Base-by-base conservation (phyloP, 2,329 filamentous ascomycete genomes). In the Botrytis elliptica region DNA sequence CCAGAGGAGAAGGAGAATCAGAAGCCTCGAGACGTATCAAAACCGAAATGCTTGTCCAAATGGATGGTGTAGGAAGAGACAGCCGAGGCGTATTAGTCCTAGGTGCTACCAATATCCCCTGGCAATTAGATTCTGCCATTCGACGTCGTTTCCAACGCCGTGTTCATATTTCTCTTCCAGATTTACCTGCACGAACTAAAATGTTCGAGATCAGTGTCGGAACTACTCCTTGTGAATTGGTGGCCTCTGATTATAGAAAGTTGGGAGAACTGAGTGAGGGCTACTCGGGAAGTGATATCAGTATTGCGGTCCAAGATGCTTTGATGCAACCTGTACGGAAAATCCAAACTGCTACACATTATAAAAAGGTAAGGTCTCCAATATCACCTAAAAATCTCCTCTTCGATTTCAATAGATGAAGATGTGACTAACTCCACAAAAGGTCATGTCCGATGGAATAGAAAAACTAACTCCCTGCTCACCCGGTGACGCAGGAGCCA, bases 21-120 rank as follows among this genome's bases (percentile, higher is more conserved):
- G 96, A 99, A 86, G 96, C 97, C 1, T 98, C 95, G 70, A 90
- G 96, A 75, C 92, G 96, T 82, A 99, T 99, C 87, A 99, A 99
- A 85, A 99, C 96, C 0, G 96, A 99, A 83, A 90, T 99, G 80
- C 90, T 99, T 22, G 95, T 99, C 29, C 96, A 99, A 84, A 99
- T 99, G 96, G 96, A 99, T 79, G 97, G 96, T 84, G 96, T 99
- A 16, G 97, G 96, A 76, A 95, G 97, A 76, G 96, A 99, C 83
- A 95, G 92, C 76, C 94, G 92, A 79, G 96, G 95, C 33, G 95
- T 99, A 14, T 86, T 99, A 38, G 97, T 99, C 59, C 89, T 99
- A 5, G 96, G 96, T 75, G 96, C 96, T 71, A 99, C 96, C 73
- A 99, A 99, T 82, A 98, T 99, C 76, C 96, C 96, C 29, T 99